phyloP scores from a whole-genome alignment of 176 grass and related monocot genomes.

The Cenchrus fungigraminus region DNA sequence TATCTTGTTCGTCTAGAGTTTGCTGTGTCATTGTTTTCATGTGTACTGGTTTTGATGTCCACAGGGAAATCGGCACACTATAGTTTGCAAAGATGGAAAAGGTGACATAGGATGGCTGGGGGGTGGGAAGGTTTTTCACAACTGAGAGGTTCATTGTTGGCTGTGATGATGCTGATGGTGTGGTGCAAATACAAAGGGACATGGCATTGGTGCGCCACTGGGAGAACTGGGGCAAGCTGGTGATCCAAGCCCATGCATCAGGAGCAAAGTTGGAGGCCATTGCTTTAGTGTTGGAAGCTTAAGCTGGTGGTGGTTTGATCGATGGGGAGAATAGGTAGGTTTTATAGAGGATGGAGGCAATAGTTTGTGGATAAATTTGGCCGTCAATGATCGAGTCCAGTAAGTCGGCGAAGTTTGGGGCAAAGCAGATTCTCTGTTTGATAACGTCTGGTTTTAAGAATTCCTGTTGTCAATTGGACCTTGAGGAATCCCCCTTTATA shows the following conservation, averaged over 20 bases:
- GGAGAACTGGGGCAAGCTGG: slow-evolving; percentile 67
- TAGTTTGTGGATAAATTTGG: slow-evolving; percentile 31
- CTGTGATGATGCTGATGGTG: slow-evolving; percentile 41
- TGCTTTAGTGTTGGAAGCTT: slow-evolving; percentile 29
- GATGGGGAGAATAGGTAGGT: neutral
- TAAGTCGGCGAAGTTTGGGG: slow-evolving; percentile 26
- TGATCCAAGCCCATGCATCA: slow-evolving; percentile 78
- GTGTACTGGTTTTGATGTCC: slow-evolving; percentile 76
- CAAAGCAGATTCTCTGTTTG: slow-evolving; percentile 48
- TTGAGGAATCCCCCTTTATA: slow-evolving; percentile 41
- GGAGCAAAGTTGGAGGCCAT: slow-evolving; percentile 71
- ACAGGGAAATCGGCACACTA: slow-evolving; percentile 62
- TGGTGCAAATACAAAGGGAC: slow-evolving; percentile 75
- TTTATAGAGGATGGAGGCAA: slow-evolving; percentile 44
- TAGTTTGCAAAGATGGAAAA: slow-evolving; percentile 81
- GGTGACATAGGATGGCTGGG: slow-evolving; percentile 54
- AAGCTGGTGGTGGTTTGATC: slow-evolving; percentile 14
- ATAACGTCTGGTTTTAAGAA: slow-evolving; percentile 1
- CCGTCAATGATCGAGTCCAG: slow-evolving; percentile 40
- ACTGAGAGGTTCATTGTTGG: slow-evolving; percentile 66
- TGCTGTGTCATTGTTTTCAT: slow-evolving; percentile 57
- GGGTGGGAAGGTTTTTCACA: slow-evolving; percentile 45
- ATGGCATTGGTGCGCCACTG: slow-evolving; percentile 70
- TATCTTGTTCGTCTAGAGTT: slow-evolving; percentile 58
- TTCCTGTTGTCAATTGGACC: slow-evolving; percentile 11